Conservation (phyloP, 2,329 filamentous ascomycete species). For the Piedraia hortae region DNA sequence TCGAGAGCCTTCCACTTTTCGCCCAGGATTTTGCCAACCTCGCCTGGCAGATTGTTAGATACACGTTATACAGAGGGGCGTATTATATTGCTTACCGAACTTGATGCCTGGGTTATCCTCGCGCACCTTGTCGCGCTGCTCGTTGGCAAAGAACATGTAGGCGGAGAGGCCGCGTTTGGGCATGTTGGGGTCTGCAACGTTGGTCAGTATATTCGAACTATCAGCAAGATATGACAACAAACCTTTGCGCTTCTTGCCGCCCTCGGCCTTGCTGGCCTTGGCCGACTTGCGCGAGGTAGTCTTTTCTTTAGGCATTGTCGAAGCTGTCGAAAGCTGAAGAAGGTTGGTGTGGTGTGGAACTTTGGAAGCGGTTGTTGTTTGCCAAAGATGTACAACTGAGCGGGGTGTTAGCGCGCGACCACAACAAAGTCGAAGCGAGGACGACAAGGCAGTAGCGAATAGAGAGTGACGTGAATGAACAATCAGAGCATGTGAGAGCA, state of each 20-base stretch:
- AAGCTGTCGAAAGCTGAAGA: no score
- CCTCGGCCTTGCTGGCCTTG: conserved; percentile 16
- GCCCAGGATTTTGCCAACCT: conserved; percentile 93
- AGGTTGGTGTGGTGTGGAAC: no score
- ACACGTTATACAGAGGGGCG: not conserved
- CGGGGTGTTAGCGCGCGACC: no score
- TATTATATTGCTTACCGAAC: conserved; percentile 39
- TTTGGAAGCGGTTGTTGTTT: no score
- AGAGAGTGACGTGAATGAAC: no score
- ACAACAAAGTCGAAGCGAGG: no score
- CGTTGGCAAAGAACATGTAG: conserved; percentile 99
- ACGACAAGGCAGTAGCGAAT: no score
- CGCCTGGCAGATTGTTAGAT: conserved; percentile 25
- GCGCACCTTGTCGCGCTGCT: conserved; percentile 92
- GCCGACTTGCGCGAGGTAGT: conserved; percentile 31
- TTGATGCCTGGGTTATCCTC: conserved; percentile 95
- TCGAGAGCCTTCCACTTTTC: conserved; percentile 95
- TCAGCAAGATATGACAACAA: not conserved
- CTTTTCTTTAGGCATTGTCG: conserved; percentile 45
- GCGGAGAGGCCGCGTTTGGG: conserved; percentile 98
- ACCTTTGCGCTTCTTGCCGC: conserved; percentile 41
- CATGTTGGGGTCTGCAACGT: conserved; percentile 56
- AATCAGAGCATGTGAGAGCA: no score
- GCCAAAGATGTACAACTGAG: no score
- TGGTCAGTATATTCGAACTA: not conserved